Evolutionary conservation across 371 early-diverging fungal species (phyloP), one percentile per base, ranked within the genome.

Genomic region (Gilbertella persicaria): DNA sequence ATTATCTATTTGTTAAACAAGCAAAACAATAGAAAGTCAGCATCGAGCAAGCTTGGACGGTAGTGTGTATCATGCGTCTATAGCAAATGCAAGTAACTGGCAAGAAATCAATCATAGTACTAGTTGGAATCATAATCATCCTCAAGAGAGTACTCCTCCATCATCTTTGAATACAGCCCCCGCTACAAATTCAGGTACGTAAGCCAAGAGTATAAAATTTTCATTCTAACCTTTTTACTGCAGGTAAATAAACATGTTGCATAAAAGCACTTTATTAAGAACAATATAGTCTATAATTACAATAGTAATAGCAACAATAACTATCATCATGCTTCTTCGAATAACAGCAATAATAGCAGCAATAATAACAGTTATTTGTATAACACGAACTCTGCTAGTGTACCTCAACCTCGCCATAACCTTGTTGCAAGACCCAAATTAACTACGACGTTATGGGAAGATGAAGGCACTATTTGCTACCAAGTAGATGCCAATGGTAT

Each of bases 391-490:
- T 33, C 33, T n/a, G n/a, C n/a, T 12, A 33, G 6, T 10, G 2
- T 33, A 33, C 33, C 33, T 33, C 56, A 53, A 37, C 12, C 43
- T 40, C 62, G 62, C 17, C 62, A 55, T 55, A 50, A 29, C 4
- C 28, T 61, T 13, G 41, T 37, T 17, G 67, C 82, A 52, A 75
- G 83, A 64, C 78, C 86, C 29, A 77, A 75, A 54, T 73, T 91
- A 35, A 88, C 89, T 5, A 88, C 89, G 4, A 88, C 89, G 2
- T 72, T 89, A 46, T 91, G 92, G 92, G 92, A 91, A 66, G 92
- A 91, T 67, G 90, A 91, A 71, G 78, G 79, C 21, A 91, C 92
- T 1, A 75, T 86, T 44, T 89, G 89, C 53, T 91, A 83, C 55
- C 92, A 90, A 56, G 90, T 91, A 38, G 92, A 91, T 71, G 87